phyloP scores from a whole-genome alignment of 1,139 yeast species.

The Kodamaea ohmeri region DNA sequence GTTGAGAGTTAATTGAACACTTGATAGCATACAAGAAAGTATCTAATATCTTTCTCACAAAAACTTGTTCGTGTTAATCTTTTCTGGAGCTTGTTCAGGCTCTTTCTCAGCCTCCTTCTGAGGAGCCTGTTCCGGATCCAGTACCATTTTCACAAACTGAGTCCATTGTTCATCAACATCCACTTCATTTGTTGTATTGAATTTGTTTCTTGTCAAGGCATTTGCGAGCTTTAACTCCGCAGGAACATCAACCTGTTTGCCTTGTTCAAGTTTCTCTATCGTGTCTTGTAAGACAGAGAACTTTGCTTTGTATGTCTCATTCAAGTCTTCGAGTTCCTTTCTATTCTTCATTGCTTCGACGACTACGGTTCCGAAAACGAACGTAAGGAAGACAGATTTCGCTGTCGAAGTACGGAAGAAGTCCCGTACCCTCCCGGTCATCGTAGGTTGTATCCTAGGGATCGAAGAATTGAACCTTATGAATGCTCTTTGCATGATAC shows the following conservation, averaged over 20 bases:
- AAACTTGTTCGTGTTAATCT: conserved; percentile 18
- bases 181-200: conserved; percentile 33
- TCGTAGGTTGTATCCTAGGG: conserved; percentile 6
- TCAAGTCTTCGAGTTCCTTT: conserved; percentile 32
- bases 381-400: conserved; percentile 38
- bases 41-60: too few species aligned
- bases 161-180: conserved; percentile 43
- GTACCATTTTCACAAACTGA: conserved; percentile 32
- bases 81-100: conserved; percentile 1
- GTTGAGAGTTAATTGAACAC: too few species aligned
- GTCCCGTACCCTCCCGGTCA: conserved; percentile 12
- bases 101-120: conserved; percentile 1
- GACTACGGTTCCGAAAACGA: conserved; percentile 40
- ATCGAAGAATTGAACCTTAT: conserved; percentile 8
- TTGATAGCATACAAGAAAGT: too few species aligned
- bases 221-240: conserved; percentile 40
- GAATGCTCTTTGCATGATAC: neutral
- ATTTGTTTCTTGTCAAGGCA: conserved; percentile 32
- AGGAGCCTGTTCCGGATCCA: conserved; percentile 16
- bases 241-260: conserved; percentile 36
- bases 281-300: conserved; percentile 34
- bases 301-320: conserved; percentile 30
- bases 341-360: conserved; percentile 38
- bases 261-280: conserved; percentile 26
- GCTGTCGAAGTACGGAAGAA: conserved; percentile 32